Percentiles rank a stretch among this genome's conserved stretches.
Evolutionary conservation across 805 yeast genomes (phyloP).

Genomic region (Brettanomyces nanus): DNA sequence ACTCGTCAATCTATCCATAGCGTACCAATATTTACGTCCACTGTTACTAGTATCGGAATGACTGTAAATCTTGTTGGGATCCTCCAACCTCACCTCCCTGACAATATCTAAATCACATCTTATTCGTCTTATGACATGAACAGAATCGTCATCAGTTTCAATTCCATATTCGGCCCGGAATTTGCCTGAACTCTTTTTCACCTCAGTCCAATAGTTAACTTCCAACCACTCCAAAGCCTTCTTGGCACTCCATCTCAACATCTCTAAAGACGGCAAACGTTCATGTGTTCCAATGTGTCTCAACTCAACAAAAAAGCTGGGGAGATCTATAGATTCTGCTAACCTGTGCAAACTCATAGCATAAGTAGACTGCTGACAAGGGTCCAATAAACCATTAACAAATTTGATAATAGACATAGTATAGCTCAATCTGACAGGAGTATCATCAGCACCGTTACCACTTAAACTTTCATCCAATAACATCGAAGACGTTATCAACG

Average conservation of each 20-base stretch:
- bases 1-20: constrained; percentile 21
- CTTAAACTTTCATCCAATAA: constrained; percentile 31
- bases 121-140: constrained; percentile 27
- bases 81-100: constrained; percentile 41
- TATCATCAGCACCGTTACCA: constrained; percentile 21
- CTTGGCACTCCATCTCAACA: constrained; percentile 51
- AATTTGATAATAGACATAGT: constrained; percentile 73
- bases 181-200: constrained; percentile 3
- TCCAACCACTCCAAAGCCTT: constrained; percentile 72
- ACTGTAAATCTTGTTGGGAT: constrained; percentile 31
- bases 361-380: constrained; percentile 66
- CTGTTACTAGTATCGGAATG: constrained; percentile 34
- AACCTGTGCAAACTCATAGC: constrained; percentile 74
- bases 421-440: constrained; percentile 43
- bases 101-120: constrained; percentile 18
- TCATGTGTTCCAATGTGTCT: constrained; percentile 93
- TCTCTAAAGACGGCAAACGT: constrained; percentile 57
- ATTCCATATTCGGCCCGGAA: neutral
- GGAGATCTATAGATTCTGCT: constrained; percentile 62
- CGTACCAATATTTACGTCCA: constrained; percentile 36
- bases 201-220: constrained; percentile 60
- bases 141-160: neutral
- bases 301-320: constrained; percentile 78
- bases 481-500: constrained; percentile 43
- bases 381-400: constrained; percentile 88